A percentile compares a stretch with the other conserved stretches of the same genome.
phyloP scores from a whole-genome alignment of 352 stramenopile genomes.

The Pythium myriotylum region DNA sequence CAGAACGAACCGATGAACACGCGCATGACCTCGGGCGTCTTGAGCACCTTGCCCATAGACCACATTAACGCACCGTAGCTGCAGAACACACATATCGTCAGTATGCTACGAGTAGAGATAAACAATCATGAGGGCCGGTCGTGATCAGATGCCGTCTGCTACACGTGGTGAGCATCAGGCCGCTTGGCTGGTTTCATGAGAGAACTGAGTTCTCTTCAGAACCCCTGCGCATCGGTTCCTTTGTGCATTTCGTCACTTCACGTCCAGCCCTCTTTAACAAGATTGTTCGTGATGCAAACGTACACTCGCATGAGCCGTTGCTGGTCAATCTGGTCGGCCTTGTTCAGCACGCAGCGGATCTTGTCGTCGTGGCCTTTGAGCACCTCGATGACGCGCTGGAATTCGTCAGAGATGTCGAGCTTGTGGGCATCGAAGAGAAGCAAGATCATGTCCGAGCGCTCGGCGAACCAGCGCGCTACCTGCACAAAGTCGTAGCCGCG shows the following conservation, averaged over 20 bases:
- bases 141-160: slow-evolving; percentile 22
- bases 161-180: neutral
- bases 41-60: slow-evolving; percentile 98
- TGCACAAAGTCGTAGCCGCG: slow-evolving; percentile 97
- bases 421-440: slow-evolving; percentile 99
- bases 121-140: neutral
- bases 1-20: slow-evolving; percentile 99
- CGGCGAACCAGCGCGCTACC: slow-evolving; percentile 93
- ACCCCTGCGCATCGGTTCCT: slow-evolving; percentile 45
- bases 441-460: slow-evolving; percentile 97
- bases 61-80: slow-evolving; percentile 99
- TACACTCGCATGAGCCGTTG: slow-evolving; percentile 97
- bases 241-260: slow-evolving; percentile 25
- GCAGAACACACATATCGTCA: slow-evolving; percentile 4
- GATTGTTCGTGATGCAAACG: slow-evolving; percentile 21
- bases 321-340: slow-evolving; percentile 98
- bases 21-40: slow-evolving; percentile 97
- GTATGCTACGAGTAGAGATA: no score
- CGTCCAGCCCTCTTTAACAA: neutral
- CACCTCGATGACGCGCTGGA: slow-evolving; percentile 97
- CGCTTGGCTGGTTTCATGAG: slow-evolving; percentile 21
- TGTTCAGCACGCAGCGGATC: slow-evolving; percentile 99
- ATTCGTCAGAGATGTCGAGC: slow-evolving; percentile 99
- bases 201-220: slow-evolving; percentile 35
- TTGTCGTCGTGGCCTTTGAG: slow-evolving; percentile 98